Conservation (phyloP, 257 asterid genomes). For the Lycium ferocissimum region DNA sequence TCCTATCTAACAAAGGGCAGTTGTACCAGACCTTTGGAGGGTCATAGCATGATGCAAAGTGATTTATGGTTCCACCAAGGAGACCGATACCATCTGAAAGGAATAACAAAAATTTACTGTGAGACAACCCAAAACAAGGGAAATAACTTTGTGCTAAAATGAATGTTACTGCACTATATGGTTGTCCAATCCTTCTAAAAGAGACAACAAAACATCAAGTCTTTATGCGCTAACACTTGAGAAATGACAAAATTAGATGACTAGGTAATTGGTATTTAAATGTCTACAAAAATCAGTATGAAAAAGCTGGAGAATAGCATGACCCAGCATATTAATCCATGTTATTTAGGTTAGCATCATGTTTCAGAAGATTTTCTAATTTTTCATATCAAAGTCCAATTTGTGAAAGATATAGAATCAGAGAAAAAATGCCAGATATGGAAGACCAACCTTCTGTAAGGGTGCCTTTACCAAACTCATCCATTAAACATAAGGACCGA, state of each 20-base stretch:
- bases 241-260: not conserved
- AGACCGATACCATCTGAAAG: constrained; percentile 96
- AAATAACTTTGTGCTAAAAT: not conserved
- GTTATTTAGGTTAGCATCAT: not conserved
- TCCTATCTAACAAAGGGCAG: constrained; percentile 24
- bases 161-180: not conserved
- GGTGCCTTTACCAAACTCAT: constrained; percentile 98
- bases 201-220: not conserved
- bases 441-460: constrained; percentile 83
- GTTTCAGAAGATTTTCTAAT: not conserved
- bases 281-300: not conserved
- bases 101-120: constrained; percentile 21
- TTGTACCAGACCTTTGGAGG: constrained; percentile 82
- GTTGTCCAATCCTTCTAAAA: not conserved
- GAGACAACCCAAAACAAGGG: not conserved
- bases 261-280: not conserved
- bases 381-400: constrained; percentile 3
- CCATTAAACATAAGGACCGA: constrained; percentile 85
- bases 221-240: not conserved
- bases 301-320: not conserved
- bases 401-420: constrained; percentile 13
- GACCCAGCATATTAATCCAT: constrained; percentile 10
- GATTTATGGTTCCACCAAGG: constrained; percentile 91
- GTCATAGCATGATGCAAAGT: constrained; percentile 73
- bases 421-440: not conserved